Conservation (phyloP, 306 rosid species). For the Pyrus communis region DNA sequence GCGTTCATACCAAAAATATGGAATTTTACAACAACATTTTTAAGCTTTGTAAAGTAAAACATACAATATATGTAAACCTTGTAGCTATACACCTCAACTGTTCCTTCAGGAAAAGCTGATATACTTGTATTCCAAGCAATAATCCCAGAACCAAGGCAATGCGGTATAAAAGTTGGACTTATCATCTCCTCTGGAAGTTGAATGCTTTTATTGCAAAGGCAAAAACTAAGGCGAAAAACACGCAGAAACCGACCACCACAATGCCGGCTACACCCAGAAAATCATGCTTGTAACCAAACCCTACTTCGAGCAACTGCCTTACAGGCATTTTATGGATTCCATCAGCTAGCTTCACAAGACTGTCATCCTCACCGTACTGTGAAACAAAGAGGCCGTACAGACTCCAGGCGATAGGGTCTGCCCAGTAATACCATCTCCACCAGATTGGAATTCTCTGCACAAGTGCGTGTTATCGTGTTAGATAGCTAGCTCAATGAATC, state of each 20-base stretch:
- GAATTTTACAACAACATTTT: not conserved
- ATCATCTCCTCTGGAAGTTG: constrained; percentile 96
- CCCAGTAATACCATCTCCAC: constrained; percentile 99
- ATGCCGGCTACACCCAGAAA: constrained; percentile 57
- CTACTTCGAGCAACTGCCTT: constrained; percentile 43
- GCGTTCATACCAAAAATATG: not conserved
- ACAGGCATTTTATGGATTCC: constrained; percentile 34
- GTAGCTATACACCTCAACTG: constrained; percentile 28
- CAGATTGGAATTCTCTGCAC: constrained; percentile 94
- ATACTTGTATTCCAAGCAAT: constrained; percentile 3
- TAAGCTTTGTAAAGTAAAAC: not conserved
- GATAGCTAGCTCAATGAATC: not conserved
- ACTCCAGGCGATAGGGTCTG: constrained; percentile 93
- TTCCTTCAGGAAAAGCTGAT: constrained; percentile 23
- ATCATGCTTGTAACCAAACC: constrained; percentile 80
- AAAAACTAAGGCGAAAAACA: constrained; percentile 71
- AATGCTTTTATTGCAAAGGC: constrained; percentile 92
- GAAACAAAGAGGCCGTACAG: constrained; percentile 83
- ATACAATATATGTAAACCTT: constrained; percentile 3
- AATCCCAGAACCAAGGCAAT: not conserved
- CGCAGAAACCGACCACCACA: constrained; percentile 85
- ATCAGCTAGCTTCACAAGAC: constrained; percentile 55
- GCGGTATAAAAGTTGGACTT: constrained; percentile 6
- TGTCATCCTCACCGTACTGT: constrained; percentile 66
- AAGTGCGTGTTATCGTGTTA: not conserved